Conservation (phyloP, 2,329 filamentous ascomycete genomes). For the Colletotrichum siamense region DNA sequence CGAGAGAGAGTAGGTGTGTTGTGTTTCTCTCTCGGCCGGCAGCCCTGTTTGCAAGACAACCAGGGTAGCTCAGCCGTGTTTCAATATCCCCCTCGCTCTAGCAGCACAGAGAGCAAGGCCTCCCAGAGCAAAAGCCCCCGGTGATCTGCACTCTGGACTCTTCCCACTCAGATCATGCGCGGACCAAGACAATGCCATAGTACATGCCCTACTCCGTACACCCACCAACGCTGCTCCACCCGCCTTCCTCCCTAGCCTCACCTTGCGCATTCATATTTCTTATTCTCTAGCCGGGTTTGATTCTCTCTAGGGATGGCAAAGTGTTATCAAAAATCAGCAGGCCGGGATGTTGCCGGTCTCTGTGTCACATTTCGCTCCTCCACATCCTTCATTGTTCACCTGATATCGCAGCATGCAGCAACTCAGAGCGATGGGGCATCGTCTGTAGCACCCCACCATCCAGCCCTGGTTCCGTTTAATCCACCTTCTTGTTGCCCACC, state of each 20-base stretch:
- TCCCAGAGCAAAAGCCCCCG: neutral
- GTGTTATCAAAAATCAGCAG: neutral
- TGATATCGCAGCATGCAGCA: neutral
- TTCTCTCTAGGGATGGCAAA: neutral
- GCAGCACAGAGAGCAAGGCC: neutral
- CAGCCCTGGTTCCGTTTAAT: neutral
- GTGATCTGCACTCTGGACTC: neutral
- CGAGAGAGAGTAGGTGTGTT: neutral
- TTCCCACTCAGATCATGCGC: neutral
- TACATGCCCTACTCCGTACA: neutral
- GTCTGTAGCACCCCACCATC: neutral
- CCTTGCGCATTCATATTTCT: neutral
- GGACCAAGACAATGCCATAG: neutral
- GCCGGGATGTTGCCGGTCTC: neutral
- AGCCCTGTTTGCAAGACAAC: neutral
- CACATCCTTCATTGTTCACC: neutral
- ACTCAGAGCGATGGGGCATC: neutral
- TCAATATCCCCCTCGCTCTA: neutral
- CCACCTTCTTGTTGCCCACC: neutral
- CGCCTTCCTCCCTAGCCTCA: neutral
- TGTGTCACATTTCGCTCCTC: neutral
- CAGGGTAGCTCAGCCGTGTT: slow-evolving; percentile 16
- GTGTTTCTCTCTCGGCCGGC: neutral
- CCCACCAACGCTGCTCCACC: neutral
- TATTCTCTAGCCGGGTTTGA: neutral